A percentile compares a stretch with the other conserved stretches of the same genome.
These are phyloP conservation scores for Gleditsia sinensis DNA, from an alignment of 306 rosid species.

Conservation along the genomic window DNA sequence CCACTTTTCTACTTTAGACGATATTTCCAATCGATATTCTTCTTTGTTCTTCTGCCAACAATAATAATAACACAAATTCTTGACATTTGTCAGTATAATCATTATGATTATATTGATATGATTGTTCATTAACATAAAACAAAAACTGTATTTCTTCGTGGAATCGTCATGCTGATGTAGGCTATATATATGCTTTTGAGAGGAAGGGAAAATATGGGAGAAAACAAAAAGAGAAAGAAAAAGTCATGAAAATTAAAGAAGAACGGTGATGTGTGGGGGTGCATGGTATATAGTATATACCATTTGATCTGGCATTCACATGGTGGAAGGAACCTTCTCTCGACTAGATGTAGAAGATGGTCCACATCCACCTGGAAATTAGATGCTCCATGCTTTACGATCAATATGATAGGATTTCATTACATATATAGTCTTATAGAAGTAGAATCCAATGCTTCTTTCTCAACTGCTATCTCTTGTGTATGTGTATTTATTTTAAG, in stretches of 20 bases:
- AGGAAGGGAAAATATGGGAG: neutral
- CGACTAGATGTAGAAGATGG: constrained; percentile 15
- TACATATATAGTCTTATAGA: neutral
- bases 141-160: constrained; percentile 1
- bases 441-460: constrained; percentile 21
- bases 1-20: constrained; percentile 41
- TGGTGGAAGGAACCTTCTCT: constrained; percentile 20
- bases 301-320: constrained; percentile 36
- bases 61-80: neutral
- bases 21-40: constrained; percentile 24
- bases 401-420: neutral
- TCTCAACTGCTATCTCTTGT: neutral
- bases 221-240: neutral
- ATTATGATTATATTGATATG: constrained; percentile 4
- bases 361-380: constrained; percentile 28
- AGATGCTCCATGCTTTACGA: constrained; percentile 16
- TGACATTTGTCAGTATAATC: neutral
- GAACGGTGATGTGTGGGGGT: constrained; percentile 19
- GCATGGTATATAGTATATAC: constrained; percentile 20
- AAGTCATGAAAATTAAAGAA: neutral
- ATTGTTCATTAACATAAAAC: constrained; percentile 16
- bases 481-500: too few relatives aligned
- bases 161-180: constrained; percentile 57
- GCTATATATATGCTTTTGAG: neutral
- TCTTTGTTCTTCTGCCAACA: constrained; percentile 18